Percentiles rank a stretch among this genome's conserved stretches.
These are phyloP conservation scores for Annona squamosa DNA, from an alignment of 164 flowering plant species.

Conservation along the genomic window DNA sequence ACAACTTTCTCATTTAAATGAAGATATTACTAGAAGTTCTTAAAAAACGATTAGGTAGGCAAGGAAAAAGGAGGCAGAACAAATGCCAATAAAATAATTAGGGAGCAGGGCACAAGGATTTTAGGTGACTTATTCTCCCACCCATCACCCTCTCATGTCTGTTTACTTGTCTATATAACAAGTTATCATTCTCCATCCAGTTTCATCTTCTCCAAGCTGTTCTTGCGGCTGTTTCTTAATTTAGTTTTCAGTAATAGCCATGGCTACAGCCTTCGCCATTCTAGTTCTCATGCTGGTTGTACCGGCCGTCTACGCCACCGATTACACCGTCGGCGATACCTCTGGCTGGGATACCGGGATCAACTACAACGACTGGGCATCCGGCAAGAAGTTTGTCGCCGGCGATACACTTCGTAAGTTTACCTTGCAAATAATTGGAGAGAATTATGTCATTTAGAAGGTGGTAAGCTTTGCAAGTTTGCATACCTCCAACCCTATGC, in stretches of 20 bases:
- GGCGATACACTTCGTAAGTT: slow-evolving; percentile 60
- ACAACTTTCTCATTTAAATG: background rate
- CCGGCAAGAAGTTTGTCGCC: slow-evolving; percentile 31
- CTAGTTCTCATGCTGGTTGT: slow-evolving; percentile 7
- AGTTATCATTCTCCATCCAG: background rate
- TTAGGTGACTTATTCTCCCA: background rate
- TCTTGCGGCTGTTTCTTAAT: background rate
- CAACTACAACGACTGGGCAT: slow-evolving; percentile 43
- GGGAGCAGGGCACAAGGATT: background rate
- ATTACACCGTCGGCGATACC: slow-evolving; percentile 39
- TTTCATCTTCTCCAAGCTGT: background rate
- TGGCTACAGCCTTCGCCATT: slow-evolving; percentile 15
- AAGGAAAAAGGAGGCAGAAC: too few relatives aligned
- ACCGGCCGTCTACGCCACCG: slow-evolving; percentile 8
- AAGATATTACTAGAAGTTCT: background rate
- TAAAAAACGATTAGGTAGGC: background rate
- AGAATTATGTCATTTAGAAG: background rate
- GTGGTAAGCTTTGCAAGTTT: background rate
- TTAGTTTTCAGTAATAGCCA: background rate
- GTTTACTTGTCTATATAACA: slow-evolving; percentile 9
- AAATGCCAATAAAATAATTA: background rate
- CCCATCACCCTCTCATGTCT: background rate
- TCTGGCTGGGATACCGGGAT: slow-evolving; percentile 60
- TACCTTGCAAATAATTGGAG: background rate
- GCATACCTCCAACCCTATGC: background rate